Percentiles rank a stretch among this genome's conserved stretches.
Evolutionary conservation across 2,329 filamentous ascomycete species (phyloP).

Genomic region (Pseudonectria foliicola): DNA sequence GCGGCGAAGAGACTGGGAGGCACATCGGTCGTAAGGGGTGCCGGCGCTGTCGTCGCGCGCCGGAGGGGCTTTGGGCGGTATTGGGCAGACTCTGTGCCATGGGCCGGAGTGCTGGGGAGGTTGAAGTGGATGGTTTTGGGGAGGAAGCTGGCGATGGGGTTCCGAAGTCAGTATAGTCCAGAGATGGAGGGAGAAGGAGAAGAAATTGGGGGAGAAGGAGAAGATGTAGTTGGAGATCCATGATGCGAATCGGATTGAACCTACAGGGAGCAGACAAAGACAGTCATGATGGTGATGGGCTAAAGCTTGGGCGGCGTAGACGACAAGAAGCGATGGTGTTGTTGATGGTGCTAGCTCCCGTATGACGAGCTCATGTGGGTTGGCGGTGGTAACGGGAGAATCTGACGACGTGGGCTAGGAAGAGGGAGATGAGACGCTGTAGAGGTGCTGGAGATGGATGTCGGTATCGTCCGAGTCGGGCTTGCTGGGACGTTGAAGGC

Average conservation of each 20-base stretch:
- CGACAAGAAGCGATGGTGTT: no score
- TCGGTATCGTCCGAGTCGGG: no score
- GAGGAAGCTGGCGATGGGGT: slow-evolving; percentile 58
- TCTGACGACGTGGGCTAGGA: no score
- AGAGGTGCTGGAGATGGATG: no score
- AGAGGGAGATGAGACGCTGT: no score
- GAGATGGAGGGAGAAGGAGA: neutral
- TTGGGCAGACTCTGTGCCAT: slow-evolving; percentile 26
- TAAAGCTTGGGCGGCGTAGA: slow-evolving; percentile 7
- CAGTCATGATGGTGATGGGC: slow-evolving; percentile 32
- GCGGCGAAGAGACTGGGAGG: slow-evolving; percentile 49
- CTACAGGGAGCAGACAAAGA: slow-evolving; percentile 35
- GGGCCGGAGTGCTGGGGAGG: slow-evolving; percentile 47
- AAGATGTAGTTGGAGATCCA: neutral
- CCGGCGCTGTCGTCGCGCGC: slow-evolving; percentile 17
- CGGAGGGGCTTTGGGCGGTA: slow-evolving; percentile 22
- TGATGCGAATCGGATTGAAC: slow-evolving; percentile 11
- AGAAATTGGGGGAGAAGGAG: slow-evolving; percentile 1
- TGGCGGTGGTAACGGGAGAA: no score
- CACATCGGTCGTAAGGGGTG: slow-evolving; percentile 24
- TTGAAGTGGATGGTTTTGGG: slow-evolving; percentile 90
- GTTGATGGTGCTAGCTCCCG: slow-evolving; percentile 12
- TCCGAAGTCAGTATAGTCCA: slow-evolving; percentile 7
- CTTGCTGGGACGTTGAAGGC: no score
- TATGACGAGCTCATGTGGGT: slow-evolving; percentile 21